Percentiles rank a stretch among this genome's conserved stretches.
Evolutionary conservation across 805 yeast genomes (phyloP).

Genomic region (Metschnikowia dekortorum): DNA sequence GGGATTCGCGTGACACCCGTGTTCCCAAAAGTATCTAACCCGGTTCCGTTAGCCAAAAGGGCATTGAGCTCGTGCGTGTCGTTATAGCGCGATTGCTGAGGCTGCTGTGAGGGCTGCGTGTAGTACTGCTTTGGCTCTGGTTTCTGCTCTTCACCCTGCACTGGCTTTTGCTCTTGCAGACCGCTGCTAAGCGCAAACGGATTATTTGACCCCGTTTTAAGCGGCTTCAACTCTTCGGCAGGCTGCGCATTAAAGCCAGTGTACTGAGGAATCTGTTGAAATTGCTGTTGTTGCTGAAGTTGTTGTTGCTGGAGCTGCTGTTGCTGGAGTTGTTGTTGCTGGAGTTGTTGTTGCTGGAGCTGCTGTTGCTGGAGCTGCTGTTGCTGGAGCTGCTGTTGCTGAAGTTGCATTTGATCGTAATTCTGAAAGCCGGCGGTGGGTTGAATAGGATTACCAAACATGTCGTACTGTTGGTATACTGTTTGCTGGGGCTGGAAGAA

Average conservation of each 20-base stretch:
- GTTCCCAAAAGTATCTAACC: conserved; percentile 90
- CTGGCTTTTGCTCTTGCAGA: neutral
- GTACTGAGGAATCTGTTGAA: conserved; percentile 16
- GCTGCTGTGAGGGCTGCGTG: conserved; percentile 27
- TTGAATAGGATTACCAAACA: conserved; percentile 66
- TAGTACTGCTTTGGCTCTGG: conserved; percentile 5
- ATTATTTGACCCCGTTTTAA: conserved; percentile 70
- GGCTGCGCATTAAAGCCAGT: conserved; percentile 13
- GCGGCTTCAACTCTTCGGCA: conserved; percentile 42
- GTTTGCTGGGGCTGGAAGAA: conserved; percentile 15
- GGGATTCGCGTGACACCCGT: conserved; percentile 82
- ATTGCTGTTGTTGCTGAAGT: conserved; percentile 13
- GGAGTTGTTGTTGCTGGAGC: neutral
- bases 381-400: conserved; percentile 16
- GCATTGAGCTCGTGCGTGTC: conserved; percentile 65
- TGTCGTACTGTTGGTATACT: conserved; percentile 42
- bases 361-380: conserved; percentile 21
- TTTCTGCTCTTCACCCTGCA: neutral
- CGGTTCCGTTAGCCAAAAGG: conserved; percentile 80
- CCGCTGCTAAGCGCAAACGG: conserved; percentile 57
- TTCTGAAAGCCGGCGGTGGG: conserved; percentile 47
- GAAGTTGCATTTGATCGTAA: conserved; percentile 28
- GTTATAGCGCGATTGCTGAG: conserved; percentile 28
- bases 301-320: conserved; percentile 19
- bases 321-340: conserved; percentile 21